Evolutionary conservation across 495 filamentous ascomycete species (phyloP).

Genomic region (Elasticomyces elasticus): DNA sequence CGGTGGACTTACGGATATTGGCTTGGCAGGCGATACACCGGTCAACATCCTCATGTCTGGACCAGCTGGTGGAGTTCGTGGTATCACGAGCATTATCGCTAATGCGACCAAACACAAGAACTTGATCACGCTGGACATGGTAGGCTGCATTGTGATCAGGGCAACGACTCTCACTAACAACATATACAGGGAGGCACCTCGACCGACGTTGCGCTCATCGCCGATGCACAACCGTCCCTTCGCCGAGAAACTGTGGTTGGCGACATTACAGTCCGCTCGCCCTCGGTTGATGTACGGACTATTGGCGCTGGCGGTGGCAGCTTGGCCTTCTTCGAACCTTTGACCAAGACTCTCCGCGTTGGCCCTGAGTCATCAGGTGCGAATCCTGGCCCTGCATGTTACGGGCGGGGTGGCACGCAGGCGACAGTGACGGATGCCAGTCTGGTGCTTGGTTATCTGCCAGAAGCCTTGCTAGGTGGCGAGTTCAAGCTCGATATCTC

Average conservation of each 20-base stretch:
- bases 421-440: slow-evolving; percentile 45
- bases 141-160: not conserved
- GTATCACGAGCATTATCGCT: slow-evolving; percentile 39
- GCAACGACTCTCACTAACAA: not conserved
- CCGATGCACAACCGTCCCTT: slow-evolving; percentile 37
- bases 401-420: slow-evolving; percentile 37
- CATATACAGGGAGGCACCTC: slow-evolving; percentile 36
- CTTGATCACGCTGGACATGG: slow-evolving; percentile 43
- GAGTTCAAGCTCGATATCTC: slow-evolving; percentile 36
- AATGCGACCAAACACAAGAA: slow-evolving; percentile 40
- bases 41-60: slow-evolving; percentile 43
- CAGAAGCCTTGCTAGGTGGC: slow-evolving; percentile 38
- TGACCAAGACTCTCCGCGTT: slow-evolving; percentile 41
- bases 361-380: slow-evolving; percentile 44
- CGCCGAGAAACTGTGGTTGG: slow-evolving; percentile 40
- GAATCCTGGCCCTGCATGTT: slow-evolving; percentile 39
- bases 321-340: slow-evolving; percentile 37
- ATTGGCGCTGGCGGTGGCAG: slow-evolving; percentile 44
- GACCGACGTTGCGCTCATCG: slow-evolving; percentile 41
- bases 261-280: slow-evolving; percentile 38
- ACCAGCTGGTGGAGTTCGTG: slow-evolving; percentile 40
- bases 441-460: slow-evolving; percentile 41
- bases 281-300: slow-evolving; percentile 41
- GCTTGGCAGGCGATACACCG: slow-evolving; percentile 37
- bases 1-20: slow-evolving; percentile 38